phyloP scores from a whole-genome alignment of 2,329 filamentous ascomycete species.

The Colletotrichum sp. region DNA sequence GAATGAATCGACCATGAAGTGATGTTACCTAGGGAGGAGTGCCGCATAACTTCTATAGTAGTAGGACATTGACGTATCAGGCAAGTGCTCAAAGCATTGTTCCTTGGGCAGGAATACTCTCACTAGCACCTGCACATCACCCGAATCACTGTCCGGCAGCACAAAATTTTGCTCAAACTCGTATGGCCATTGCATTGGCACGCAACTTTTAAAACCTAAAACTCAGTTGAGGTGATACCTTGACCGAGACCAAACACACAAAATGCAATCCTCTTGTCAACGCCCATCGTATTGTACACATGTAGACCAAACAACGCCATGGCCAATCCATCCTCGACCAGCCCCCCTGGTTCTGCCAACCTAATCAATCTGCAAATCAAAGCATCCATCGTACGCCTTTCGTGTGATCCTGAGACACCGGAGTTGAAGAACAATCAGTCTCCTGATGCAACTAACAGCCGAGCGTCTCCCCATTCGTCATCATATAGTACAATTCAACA shows the following conservation, averaged over 20 bases:
- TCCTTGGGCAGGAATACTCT: neutral
- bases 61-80: neutral
- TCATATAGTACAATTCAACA: constrained; percentile 13
- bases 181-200: neutral
- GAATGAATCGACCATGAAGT: neutral
- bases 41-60: neutral
- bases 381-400: constrained; percentile 9
- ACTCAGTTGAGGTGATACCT: neutral
- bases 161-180: neutral
- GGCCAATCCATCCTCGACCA: neutral
- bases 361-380: neutral
- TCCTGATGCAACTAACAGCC: neutral
- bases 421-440: neutral
- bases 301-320: neutral
- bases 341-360: neutral
- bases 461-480: neutral
- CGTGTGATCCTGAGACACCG: neutral
- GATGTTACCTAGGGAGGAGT: neutral
- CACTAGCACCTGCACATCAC: neutral
- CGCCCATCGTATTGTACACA: constrained; percentile 14
- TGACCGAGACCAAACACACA: neutral
- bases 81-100: neutral
- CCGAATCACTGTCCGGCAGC: neutral
- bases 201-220: constrained; percentile 8
- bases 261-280: neutral